Evolutionary conservation across 2,329 filamentous ascomycete species (phyloP).

Genomic region (Beauveria australis): DNA sequence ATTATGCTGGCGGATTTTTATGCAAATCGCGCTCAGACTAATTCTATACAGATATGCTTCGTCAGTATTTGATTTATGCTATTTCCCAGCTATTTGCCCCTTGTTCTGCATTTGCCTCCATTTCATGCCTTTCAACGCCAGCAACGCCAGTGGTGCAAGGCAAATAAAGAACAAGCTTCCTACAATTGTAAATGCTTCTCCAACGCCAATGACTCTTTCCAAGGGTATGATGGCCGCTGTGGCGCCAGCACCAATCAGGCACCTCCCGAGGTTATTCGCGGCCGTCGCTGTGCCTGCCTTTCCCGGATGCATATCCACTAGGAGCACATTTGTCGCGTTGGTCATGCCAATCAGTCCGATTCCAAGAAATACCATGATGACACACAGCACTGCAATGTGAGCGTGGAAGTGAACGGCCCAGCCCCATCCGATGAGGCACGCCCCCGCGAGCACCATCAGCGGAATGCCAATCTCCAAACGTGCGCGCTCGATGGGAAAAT

Average conservation of each 20-base stretch:
- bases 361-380: slow-evolving; percentile 39
- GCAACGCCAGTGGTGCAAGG: slow-evolving; percentile 30
- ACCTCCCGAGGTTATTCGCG: slow-evolving; percentile 48
- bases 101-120: slow-evolving; percentile 32
- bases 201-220: slow-evolving; percentile 40
- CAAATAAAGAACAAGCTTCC: slow-evolving; percentile 33
- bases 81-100: slow-evolving; percentile 9
- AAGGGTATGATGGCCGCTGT: slow-evolving; percentile 45
- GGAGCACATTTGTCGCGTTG: slow-evolving; percentile 42
- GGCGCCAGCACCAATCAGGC: slow-evolving; percentile 44
- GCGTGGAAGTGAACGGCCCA: slow-evolving; percentile 39
- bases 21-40: too few relatives aligned
- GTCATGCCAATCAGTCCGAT: slow-evolving; percentile 45
- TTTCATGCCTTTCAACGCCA: slow-evolving; percentile 33
- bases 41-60: too few relatives aligned
- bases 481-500: slow-evolving; percentile 44
- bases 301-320: slow-evolving; percentile 48
- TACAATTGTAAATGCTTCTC: slow-evolving; percentile 43
- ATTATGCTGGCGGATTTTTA: too few relatives aligned
- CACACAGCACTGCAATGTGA: slow-evolving; percentile 37
- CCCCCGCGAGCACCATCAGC: slow-evolving; percentile 40
- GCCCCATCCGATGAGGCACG: slow-evolving; percentile 41
- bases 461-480: slow-evolving; percentile 42
- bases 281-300: slow-evolving; percentile 46
- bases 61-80: too few relatives aligned